Conservation (phyloP, 2,329 filamentous ascomycete species). For the Fusarium pseudocircinatum region DNA sequence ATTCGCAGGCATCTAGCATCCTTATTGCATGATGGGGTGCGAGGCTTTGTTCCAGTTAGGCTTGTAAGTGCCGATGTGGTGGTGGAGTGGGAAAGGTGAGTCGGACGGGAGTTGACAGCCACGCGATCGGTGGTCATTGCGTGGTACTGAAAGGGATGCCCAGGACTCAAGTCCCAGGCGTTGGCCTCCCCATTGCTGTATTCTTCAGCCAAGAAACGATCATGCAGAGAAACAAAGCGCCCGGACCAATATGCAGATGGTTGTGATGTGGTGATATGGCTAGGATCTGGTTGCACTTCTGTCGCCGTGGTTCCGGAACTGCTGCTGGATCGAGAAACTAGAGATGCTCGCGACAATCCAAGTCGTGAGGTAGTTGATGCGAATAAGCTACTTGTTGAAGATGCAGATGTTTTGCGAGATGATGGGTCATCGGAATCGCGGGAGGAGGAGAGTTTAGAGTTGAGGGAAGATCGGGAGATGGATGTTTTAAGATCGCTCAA, state of each 20-base stretch:
- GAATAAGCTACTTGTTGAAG: constrained; percentile 32
- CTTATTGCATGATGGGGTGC: constrained; percentile 42
- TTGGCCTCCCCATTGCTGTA: constrained; percentile 25
- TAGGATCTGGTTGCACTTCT: constrained; percentile 34
- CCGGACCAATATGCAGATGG: constrained; percentile 69
- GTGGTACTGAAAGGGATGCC: not conserved
- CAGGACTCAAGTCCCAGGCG: not conserved
- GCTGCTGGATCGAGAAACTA: constrained; percentile 28
- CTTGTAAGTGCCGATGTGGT: constrained; percentile 47
- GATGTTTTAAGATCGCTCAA: constrained; percentile 58
- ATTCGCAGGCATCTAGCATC: constrained; percentile 56
- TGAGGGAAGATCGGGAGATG: constrained; percentile 50
- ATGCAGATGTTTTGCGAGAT: constrained; percentile 30
- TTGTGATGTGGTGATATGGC: constrained; percentile 54
- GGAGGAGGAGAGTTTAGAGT: constrained; percentile 25
- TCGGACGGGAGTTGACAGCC: constrained; percentile 34
- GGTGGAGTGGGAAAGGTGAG: constrained; percentile 46
- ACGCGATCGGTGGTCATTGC: constrained; percentile 25
- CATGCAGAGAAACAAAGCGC: constrained; percentile 66
- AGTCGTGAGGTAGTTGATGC: constrained; percentile 29
- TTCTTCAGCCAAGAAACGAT: constrained; percentile 52
- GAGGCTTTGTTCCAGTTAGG: constrained; percentile 28
- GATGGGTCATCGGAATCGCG: constrained; percentile 17
- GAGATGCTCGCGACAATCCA: constrained; percentile 31
- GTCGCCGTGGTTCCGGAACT: constrained; percentile 26